phyloP scores from a whole-genome alignment of 106 monocot genomes.

The Dioscorea dumetorum region DNA sequence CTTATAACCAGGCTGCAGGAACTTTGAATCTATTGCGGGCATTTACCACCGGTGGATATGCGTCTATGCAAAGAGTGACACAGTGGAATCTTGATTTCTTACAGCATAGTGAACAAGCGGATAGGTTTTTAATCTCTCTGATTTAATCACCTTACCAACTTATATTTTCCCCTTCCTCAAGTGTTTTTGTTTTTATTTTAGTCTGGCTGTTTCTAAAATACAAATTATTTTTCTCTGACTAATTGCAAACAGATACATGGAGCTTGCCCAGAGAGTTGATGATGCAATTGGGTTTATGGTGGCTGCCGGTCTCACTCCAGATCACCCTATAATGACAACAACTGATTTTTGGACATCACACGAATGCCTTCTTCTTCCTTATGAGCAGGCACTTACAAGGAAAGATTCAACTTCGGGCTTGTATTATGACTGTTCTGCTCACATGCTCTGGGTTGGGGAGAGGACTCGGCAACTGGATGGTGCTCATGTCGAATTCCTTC shows the following conservation, averaged over 20 bases:
- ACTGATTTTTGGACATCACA: constrained; percentile 67
- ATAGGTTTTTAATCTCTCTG: constrained; percentile 22
- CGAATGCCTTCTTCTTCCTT: constrained; percentile 57
- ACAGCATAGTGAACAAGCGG: constrained; percentile 52
- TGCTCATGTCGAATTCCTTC: constrained; percentile 66
- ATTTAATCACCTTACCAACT: neutral
- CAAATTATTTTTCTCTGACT: no score
- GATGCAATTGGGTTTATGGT: constrained; percentile 62
- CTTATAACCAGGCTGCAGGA: constrained; percentile 49
- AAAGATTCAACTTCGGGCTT: constrained; percentile 53
- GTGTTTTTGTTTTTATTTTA: no score
- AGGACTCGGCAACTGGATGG: constrained; percentile 59
- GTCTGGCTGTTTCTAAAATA: no score
- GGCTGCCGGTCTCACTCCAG: constrained; percentile 48
- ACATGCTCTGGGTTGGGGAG: constrained; percentile 71
- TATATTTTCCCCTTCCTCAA: neutral
- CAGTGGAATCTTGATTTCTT: constrained; percentile 67
- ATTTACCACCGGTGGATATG: constrained; percentile 66
- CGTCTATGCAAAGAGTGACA: constrained; percentile 47
- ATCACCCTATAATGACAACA: constrained; percentile 56
- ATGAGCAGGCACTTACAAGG: constrained; percentile 59
- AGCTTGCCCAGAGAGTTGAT: constrained; percentile 53
- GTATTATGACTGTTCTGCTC: constrained; percentile 67
- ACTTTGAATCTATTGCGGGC: constrained; percentile 65
- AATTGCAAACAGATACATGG: constrained; percentile 34